A percentile compares a stretch with the other conserved stretches of the same genome.
These are phyloP conservation scores for Amauroascus verrucosus DNA, from an alignment of 2,329 filamentous ascomycete species.

Conservation along the genomic window DNA sequence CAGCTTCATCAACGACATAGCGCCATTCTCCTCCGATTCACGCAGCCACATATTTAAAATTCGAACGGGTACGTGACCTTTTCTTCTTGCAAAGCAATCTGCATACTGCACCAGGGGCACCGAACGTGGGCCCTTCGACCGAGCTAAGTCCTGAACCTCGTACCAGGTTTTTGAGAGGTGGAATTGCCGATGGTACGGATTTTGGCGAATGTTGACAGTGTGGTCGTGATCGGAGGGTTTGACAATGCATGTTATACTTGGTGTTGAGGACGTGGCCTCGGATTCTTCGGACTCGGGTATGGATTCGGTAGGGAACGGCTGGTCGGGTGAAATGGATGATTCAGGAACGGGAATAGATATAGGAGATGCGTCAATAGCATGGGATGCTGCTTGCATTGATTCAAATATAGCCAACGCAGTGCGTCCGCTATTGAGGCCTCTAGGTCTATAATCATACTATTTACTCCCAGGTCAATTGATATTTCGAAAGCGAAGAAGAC, in stretches of 20 bases:
- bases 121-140: background rate
- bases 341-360: constrained; percentile 20
- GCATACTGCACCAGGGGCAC: constrained; percentile 25
- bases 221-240: constrained; percentile 25
- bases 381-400: constrained; percentile 25
- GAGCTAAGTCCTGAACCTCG: constrained; percentile 25
- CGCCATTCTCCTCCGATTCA: constrained; percentile 22
- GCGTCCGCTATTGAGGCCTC: constrained; percentile 16
- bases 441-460: constrained; percentile 27
- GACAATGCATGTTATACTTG: constrained; percentile 23
- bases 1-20: constrained; percentile 12
- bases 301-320: constrained; percentile 23
- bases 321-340: constrained; percentile 22
- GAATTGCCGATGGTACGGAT: constrained; percentile 27
- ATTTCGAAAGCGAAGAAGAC: too few species aligned
- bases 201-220: constrained; percentile 21
- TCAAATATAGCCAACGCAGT: constrained; percentile 30
- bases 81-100: constrained; percentile 26
- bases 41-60: constrained; percentile 18
- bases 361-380: constrained; percentile 28
- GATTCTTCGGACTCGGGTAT: constrained; percentile 23
- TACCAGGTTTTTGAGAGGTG: constrained; percentile 18
- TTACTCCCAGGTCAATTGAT: too few species aligned
- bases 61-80: constrained; percentile 17
- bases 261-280: constrained; percentile 15